Evolutionary conservation across 2,329 filamentous ascomycete genomes (phyloP).

Genomic region (Neofusicoccum sp.): DNA sequence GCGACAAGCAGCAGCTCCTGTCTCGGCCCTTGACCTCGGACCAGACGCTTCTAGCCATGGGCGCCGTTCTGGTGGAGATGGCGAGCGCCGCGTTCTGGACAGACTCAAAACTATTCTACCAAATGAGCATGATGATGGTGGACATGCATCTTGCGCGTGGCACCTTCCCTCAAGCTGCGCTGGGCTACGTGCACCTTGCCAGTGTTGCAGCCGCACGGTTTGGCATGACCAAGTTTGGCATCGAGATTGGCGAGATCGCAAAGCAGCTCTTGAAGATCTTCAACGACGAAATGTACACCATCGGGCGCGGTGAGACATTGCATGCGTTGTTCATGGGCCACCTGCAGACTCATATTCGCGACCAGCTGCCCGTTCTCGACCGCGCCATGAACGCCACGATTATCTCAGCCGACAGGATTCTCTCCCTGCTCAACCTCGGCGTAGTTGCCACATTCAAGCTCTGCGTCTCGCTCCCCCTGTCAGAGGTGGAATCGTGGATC

Average conservation of each 20-base stretch:
- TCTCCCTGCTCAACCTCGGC: slow-evolving; percentile 72
- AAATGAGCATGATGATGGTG: slow-evolving; percentile 68
- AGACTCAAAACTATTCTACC: slow-evolving; percentile 71
- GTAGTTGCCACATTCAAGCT: slow-evolving; percentile 68
- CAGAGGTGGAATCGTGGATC: slow-evolving; percentile 71
- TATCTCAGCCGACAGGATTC: slow-evolving; percentile 69
- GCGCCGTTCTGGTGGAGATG: slow-evolving; percentile 71
- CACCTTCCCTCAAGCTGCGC: slow-evolving; percentile 68
- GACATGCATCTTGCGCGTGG: slow-evolving; percentile 66
- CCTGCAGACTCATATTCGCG: slow-evolving; percentile 63
- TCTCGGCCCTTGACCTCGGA: slow-evolving; percentile 40
- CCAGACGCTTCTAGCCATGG: slow-evolving; percentile 62
- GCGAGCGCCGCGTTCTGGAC: slow-evolving; percentile 74
- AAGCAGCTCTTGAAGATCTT: slow-evolving; percentile 66
- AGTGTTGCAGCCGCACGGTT: slow-evolving; percentile 70
- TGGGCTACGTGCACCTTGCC: slow-evolving; percentile 68
- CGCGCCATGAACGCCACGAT: slow-evolving; percentile 68
- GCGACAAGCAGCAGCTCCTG: slow-evolving; percentile 56
- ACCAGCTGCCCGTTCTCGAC: slow-evolving; percentile 64
- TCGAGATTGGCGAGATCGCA: slow-evolving; percentile 65
- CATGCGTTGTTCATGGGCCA: slow-evolving; percentile 73
- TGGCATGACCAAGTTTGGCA: slow-evolving; percentile 68
- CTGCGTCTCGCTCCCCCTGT: slow-evolving; percentile 69
- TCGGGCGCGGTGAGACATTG: slow-evolving; percentile 69
- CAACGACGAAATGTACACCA: slow-evolving; percentile 63